Evolutionary conservation across 495 filamentous ascomycete genomes (phyloP).

Genomic region (Xylaria bambusicola): DNA sequence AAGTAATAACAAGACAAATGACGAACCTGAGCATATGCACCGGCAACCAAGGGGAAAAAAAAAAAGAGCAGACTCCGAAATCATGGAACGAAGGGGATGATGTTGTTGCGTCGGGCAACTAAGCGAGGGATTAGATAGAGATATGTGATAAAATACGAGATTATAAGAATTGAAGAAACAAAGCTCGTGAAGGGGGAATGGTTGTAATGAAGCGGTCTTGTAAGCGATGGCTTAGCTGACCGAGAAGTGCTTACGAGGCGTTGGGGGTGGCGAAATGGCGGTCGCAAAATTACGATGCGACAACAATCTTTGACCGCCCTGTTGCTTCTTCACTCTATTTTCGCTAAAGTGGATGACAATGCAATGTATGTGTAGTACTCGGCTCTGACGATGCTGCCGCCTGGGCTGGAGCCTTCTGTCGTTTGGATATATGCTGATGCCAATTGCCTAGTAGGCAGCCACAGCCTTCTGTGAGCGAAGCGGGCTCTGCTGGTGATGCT

Average conservation of each 20-base stretch:
- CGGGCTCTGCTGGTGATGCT: constrained; percentile 44
- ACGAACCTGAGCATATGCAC: not conserved
- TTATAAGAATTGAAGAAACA: not conserved
- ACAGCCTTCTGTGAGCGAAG: constrained; percentile 42
- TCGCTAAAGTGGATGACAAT: not conserved
- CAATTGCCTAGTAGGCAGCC: constrained; percentile 37
- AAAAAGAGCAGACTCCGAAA: not conserved
- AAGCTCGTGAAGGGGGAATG: too few relatives aligned
- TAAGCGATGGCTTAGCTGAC: constrained; percentile 13
- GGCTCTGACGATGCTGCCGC: constrained; percentile 6
- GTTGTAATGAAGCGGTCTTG: not conserved
- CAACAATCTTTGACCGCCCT: not conserved
- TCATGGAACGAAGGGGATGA: not conserved
- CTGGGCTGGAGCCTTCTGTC: constrained; percentile 23
- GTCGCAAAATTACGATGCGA: constrained; percentile 3
- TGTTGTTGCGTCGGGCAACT: not conserved
- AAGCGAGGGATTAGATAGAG: not conserved
- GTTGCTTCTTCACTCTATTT: not conserved
- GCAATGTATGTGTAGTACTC: constrained; percentile 12
- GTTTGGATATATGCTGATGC: constrained; percentile 9
- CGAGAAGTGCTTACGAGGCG: constrained; percentile 1
- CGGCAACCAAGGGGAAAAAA: not conserved
- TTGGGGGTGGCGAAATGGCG: not conserved
- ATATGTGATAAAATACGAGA: not conserved
- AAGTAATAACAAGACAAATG: not conserved